Conservation (phyloP, 1,284 basidiomycete species). For the Apiotrichum gamsii region DNA sequence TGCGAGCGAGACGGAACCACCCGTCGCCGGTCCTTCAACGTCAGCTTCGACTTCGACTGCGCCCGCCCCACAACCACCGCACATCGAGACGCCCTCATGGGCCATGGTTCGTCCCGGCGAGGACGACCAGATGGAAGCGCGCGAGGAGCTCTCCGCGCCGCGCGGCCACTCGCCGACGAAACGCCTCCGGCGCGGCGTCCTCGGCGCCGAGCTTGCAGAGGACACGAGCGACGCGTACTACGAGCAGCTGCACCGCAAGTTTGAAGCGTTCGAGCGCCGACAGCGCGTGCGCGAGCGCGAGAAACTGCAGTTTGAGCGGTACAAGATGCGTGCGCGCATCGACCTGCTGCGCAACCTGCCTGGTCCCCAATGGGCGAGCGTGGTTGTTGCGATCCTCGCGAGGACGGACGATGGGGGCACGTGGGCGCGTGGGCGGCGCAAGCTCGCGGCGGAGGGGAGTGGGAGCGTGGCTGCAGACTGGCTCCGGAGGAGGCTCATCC, state of each 20-base stretch:
- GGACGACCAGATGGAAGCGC: conserved; percentile 41
- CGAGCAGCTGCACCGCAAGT: conserved; percentile 73
- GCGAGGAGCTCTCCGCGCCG: conserved; percentile 26
- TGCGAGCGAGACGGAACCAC: too few species aligned
- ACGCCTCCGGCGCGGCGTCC: conserved; percentile 20
- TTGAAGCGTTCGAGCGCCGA: conserved; percentile 77
- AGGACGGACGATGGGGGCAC: conserved; percentile 4
- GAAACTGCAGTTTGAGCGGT: conserved; percentile 80
- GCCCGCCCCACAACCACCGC: neutral
- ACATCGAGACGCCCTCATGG: conserved; percentile 42
- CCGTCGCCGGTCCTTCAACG: too few species aligned
- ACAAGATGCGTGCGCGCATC: conserved; percentile 80
- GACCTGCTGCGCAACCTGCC: conserved; percentile 61
- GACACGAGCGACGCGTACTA: conserved; percentile 82
- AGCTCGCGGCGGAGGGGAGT: conserved; percentile 23
- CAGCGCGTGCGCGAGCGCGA: conserved; percentile 80
- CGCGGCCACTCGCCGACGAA: conserved; percentile 26
- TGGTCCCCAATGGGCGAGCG: conserved; percentile 22
- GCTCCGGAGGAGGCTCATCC: conserved; percentile 34
- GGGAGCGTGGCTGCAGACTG: conserved; percentile 35
- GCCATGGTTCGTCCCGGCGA: conserved; percentile 31
- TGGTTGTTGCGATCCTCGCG: conserved; percentile 21
- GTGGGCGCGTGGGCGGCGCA: conserved; percentile 32
- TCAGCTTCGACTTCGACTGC: too few species aligned
- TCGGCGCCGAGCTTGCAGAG: conserved; percentile 49